Base-by-base conservation (phyloP, 257 asterid genomes). In the Gentiana straminea region DNA sequence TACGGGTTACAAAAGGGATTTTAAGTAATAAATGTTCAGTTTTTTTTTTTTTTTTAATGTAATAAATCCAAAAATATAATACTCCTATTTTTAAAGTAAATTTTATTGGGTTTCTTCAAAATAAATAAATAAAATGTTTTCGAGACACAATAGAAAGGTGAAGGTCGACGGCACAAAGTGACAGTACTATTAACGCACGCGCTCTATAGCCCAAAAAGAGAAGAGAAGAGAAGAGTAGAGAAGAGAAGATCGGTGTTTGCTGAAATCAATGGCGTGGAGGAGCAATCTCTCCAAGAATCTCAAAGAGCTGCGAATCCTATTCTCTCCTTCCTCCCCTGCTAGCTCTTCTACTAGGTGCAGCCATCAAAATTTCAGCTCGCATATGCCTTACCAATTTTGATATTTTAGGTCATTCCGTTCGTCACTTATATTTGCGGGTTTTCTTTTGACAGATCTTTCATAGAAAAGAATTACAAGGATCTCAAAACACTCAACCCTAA, bases 401-500 rank as follows among this genome's bases (percentile, higher is more conserved):
- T 47, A 36, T 24, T 24, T 24, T 24, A 24, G 24, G 24, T 24
- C 12, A 10, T 7, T 49, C 0, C 50, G 44, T 41, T 2, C 13
- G 3, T 53, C 3, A 12, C 3, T 2, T 43, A n/a, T 63, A 13
- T 38, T 58, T n/a, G 45, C 58, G 69, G 61, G 11, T 24, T 52
- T 61, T 41, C 1, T 15, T 32, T 13, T 35, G 12, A 37, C 77
- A 85, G 95, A 72, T 53, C 81, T 15, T 86, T 89, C 68, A 70
- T 89, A 48, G 92, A 83, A 75, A 86, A 70, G 47, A 86, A 86
- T 69, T 89, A 89, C 79, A 89, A 82, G 81, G 89, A 83, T 73
- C 83, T 89, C 79, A 89, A 89, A 82, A 77, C 91, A 50, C 81
- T 73, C 8, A 89, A 89, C 63, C 95, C 97, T 55, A 89, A 70